Base-by-base conservation (phyloP, 202 grass and related monocot species). In the Brachypodium distachyon region DNA sequence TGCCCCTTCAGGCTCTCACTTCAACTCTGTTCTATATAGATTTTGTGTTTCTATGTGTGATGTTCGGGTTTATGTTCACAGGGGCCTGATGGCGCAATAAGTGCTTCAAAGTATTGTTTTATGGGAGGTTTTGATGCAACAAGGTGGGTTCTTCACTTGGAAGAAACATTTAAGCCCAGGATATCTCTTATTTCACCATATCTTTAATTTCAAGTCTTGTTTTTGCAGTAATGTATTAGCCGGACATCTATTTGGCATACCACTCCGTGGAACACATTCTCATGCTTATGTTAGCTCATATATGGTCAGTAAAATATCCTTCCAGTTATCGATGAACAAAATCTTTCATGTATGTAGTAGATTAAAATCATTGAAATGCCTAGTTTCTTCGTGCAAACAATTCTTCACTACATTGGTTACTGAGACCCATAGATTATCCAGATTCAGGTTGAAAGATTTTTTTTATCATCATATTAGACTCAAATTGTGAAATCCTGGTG, bases 201-300 rank as follows among this genome's bases (percentile, higher is more conserved):
- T 71, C 50, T 60, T 70, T 76, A 67, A 85, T 87, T 77, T 81
- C 16, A 59, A 21, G 18, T 82, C 63, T 81, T 52, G 18, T 66
- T 74, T 82, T 73, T 74, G 51, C 85, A 99, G 96, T 64, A 99
- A 99, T 85, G 96, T 99, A 32, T 80, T 93, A 12, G 96, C 96
- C 89, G 96, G 96, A 70, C 92, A 87, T 71, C 79, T 99, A 61
- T 99, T 99, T 87, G 96, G 96, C 49, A 99, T 95, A 82, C 96
- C 96, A 32, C 96, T 99, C 78, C 91, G 89, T 33, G 96, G 96
- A 90, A 99, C 96, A 86, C 96, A 99, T 89, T 95, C 96, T 61
- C 96, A 99, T 94, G 96, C 96, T 70, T 99, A 90, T 85, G 92
- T 99, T 85, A 99, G 96, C 85, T 99, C 96, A 54, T 99, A 87